These are phyloP conservation scores for Gonapodya sp. DNA, from an alignment of 192 early-diverging fungal genomes.

Conservation along the genomic window DNA sequence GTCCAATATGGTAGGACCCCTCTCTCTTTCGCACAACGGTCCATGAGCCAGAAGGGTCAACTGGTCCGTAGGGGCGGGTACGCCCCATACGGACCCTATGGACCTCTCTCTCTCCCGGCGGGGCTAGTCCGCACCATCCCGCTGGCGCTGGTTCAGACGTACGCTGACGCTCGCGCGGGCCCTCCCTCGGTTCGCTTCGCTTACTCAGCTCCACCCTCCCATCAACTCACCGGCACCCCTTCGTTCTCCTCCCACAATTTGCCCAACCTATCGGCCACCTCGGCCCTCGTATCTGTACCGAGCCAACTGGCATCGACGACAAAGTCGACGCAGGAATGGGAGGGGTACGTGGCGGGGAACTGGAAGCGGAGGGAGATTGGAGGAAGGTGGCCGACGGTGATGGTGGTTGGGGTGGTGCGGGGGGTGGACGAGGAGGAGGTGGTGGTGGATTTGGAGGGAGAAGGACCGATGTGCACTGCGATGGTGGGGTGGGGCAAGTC, in stretches of 20 bases:
- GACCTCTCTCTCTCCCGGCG: too few species aligned
- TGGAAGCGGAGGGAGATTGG: not conserved
- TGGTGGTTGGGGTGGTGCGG: not conserved
- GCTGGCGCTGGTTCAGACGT: too few species aligned
- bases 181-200: too few species aligned
- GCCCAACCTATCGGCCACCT: not conserved
- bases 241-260: not conserved
- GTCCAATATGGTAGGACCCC: too few species aligned
- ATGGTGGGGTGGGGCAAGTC: not conserved
- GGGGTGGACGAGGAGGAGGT: not conserved
- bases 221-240: not conserved
- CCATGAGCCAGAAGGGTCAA: too few species aligned
- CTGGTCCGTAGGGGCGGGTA: too few species aligned
- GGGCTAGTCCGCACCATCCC: too few species aligned
- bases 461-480: not conserved
- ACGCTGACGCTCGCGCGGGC: too few species aligned
- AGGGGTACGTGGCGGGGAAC: not conserved
- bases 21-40: too few species aligned
- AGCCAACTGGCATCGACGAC: not conserved
- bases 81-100: too few species aligned
- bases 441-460: not conserved
- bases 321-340: not conserved
- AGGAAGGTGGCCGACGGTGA: not conserved
- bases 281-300: not conserved
- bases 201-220: too few species aligned